Conservation (phyloP, 345 rosid genomes). For the Anacardium occidentale region DNA sequence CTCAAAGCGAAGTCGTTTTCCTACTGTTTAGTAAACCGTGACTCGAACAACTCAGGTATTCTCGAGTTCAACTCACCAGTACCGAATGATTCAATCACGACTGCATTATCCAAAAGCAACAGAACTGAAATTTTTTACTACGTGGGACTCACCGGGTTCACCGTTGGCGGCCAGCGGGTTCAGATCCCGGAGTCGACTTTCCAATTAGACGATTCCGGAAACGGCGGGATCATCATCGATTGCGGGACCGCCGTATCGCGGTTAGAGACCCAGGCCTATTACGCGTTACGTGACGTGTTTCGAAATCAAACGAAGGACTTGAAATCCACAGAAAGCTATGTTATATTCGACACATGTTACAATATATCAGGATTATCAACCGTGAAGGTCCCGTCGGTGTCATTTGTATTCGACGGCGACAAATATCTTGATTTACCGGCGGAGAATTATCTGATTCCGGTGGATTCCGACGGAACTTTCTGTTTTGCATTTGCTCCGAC, state of each 20-base stretch:
- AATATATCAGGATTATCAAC: constrained; percentile 53
- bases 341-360: constrained; percentile 86
- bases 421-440: constrained; percentile 57
- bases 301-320: constrained; percentile 36
- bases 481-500: constrained; percentile 93
- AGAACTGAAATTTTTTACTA: constrained; percentile 73
- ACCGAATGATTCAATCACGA: constrained; percentile 42
- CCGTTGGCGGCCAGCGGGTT: constrained; percentile 67
- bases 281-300: constrained; percentile 70
- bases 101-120: constrained; percentile 50
- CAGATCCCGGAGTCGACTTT: constrained; percentile 53
- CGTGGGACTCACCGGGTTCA: constrained; percentile 69
- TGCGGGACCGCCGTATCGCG: constrained; percentile 88
- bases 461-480: constrained; percentile 61
- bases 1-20: constrained; percentile 71
- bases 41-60: constrained; percentile 60
- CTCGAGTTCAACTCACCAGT: constrained; percentile 68
- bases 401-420: constrained; percentile 59
- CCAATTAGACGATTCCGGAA: constrained; percentile 57
- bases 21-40: constrained; percentile 80
- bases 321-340: constrained; percentile 37
- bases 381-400: constrained; percentile 69
- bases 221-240: constrained; percentile 75
- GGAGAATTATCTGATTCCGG: constrained; percentile 69
- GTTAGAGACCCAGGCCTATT: constrained; percentile 64